phyloP scores from a whole-genome alignment of 2,329 filamentous ascomycete genomes.

The Teratosphaeria pseudoeucalypti region DNA sequence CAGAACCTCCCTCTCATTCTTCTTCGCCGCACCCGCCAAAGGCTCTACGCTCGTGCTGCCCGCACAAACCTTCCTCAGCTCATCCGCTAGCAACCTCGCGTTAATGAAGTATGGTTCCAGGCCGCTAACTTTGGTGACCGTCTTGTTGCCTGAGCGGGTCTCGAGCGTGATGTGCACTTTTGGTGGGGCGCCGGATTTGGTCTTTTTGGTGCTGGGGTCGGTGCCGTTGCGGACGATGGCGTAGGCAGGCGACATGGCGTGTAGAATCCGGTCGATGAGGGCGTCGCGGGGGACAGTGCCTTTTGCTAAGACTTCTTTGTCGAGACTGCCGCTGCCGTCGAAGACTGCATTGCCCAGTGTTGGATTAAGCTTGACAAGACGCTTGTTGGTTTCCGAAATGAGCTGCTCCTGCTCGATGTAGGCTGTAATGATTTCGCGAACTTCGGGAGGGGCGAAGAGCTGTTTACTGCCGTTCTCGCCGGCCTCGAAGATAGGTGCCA shows the following conservation, averaged over 20 bases:
- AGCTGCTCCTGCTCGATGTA: constrained; percentile 51
- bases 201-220: constrained; percentile 39
- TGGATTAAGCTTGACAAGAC: constrained; percentile 51
- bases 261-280: constrained; percentile 48
- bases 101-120: constrained; percentile 53
- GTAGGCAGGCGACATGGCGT: constrained; percentile 47
- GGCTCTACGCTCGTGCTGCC: constrained; percentile 57
- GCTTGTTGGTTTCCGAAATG: constrained; percentile 47
- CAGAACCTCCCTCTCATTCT: constrained; percentile 52
- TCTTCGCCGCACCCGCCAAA: constrained; percentile 48
- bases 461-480: constrained; percentile 28
- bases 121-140: constrained; percentile 51
- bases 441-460: constrained; percentile 50
- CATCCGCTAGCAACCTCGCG: constrained; percentile 51
- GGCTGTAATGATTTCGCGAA: constrained; percentile 45
- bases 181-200: constrained; percentile 50
- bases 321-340: constrained; percentile 40
- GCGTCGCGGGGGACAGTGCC: constrained; percentile 50
- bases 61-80: constrained; percentile 57
- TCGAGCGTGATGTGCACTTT: constrained; percentile 52
- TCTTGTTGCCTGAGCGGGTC: constrained; percentile 56
- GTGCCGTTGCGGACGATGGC: constrained; percentile 43
- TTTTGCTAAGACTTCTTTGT: constrained; percentile 47
- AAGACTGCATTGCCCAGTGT: constrained; percentile 54
- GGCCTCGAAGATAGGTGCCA: constrained; percentile 41